A percentile compares a stretch with the other conserved stretches of the same genome.
Evolutionary conservation across 176 grass and related monocot genomes (phyloP).

Genomic region (Zoysia japonica): DNA sequence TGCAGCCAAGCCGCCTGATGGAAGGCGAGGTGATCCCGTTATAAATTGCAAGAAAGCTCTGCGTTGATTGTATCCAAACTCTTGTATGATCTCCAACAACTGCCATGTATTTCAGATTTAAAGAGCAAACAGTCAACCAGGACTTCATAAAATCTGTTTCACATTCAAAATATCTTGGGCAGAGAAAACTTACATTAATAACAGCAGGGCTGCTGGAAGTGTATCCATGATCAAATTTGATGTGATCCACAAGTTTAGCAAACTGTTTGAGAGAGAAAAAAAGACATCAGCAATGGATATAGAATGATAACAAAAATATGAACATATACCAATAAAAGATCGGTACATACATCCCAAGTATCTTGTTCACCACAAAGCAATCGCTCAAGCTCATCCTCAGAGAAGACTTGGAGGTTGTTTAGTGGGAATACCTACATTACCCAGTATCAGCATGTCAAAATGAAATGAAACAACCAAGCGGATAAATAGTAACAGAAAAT

Average conservation of each 20-base stretch:
- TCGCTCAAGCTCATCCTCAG: constrained; percentile 78
- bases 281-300: constrained; percentile 42
- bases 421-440: constrained; percentile 80
- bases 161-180: constrained; percentile 30
- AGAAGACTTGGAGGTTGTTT: constrained; percentile 68
- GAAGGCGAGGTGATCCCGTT: constrained; percentile 88
- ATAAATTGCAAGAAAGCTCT: constrained; percentile 98
- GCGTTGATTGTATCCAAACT: constrained; percentile 62
- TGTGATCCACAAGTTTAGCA: constrained; percentile 80
- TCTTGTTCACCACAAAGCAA: constrained; percentile 88
- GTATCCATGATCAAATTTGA: constrained; percentile 98
- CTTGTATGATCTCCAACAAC: constrained; percentile 93
- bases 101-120: constrained; percentile 46
- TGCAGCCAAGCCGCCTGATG: constrained; percentile 80
- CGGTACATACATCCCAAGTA: constrained; percentile 78
- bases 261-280: constrained; percentile 58
- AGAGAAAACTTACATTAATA: constrained; percentile 64
- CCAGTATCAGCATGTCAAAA: constrained; percentile 12
- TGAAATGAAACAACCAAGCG: constrained; percentile 20
- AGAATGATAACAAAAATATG: constrained; percentile 22
- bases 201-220: constrained; percentile 73
- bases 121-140: constrained; percentile 29
- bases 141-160: constrained; percentile 20
- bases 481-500: constrained; percentile 13
- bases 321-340: constrained; percentile 37